phyloP scores from a whole-genome alignment of 805 yeast species.

The Isabelozyma rhagii region DNA sequence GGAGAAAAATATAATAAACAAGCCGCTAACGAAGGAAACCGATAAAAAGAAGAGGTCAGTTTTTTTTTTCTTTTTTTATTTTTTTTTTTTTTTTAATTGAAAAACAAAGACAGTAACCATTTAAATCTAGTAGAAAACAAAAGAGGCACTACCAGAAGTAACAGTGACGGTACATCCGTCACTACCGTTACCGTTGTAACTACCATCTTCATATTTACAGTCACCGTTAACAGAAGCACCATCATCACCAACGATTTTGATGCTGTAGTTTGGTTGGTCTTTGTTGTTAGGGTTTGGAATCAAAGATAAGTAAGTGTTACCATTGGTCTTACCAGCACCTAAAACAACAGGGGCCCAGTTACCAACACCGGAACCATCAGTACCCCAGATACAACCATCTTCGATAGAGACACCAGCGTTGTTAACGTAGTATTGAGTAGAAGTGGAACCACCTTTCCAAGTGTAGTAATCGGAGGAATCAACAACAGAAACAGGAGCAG shows the following conservation, averaged over 20 bases:
- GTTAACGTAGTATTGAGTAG: conserved; percentile 74
- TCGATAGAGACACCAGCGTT: conserved; percentile 68
- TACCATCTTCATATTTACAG: conserved; percentile 79
- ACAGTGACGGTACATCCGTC: conserved; percentile 96
- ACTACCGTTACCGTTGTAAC: conserved; percentile 61
- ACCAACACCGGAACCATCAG: conserved; percentile 56
- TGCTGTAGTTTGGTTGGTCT: conserved; percentile 38
- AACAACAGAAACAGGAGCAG: conserved; percentile 55
- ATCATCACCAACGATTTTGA: conserved; percentile 42
- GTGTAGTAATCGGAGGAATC: conserved; percentile 55
- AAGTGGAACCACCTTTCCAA: conserved; percentile 63
- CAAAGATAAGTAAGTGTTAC: conserved; percentile 63
- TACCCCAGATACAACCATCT: conserved; percentile 75
- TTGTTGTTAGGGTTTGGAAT: conserved; percentile 77
- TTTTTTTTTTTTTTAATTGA: background rate
- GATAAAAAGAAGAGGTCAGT: background rate
- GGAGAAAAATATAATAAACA: background rate
- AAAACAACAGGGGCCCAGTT: conserved; percentile 79
- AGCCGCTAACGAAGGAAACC: background rate
- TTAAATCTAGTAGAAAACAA: conserved; percentile 56
- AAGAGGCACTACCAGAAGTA: conserved; percentile 76
- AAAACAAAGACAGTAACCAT: background rate
- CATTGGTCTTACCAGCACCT: conserved; percentile 69
- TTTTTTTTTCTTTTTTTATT: background rate
- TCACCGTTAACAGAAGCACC: conserved; percentile 63